Percentiles rank a stretch among this genome's conserved stretches.
phyloP scores from a whole-genome alignment of 192 early-diverging fungal genomes.

The Coemansia sp. region DNA sequence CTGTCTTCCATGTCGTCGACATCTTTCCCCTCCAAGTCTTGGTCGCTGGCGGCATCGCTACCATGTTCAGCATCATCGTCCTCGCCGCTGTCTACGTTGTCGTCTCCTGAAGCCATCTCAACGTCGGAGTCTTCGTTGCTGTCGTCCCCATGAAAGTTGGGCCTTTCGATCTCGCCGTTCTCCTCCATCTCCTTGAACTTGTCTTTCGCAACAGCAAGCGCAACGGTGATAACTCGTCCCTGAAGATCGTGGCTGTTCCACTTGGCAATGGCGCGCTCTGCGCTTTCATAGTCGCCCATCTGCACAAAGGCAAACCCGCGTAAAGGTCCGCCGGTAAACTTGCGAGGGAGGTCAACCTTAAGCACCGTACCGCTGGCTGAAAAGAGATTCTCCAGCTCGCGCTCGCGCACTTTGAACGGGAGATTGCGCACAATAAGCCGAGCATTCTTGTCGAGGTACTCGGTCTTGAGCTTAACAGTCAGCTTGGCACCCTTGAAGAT shows the following conservation, averaged over 20 bases:
- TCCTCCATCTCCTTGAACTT: constrained; percentile 61
- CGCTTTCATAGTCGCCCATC: constrained; percentile 66
- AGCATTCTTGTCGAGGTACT: constrained; percentile 56
- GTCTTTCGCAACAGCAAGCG: constrained; percentile 77
- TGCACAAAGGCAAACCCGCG: constrained; percentile 91
- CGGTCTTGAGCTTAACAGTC: constrained; percentile 44
- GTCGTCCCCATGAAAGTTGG: constrained; percentile 15
- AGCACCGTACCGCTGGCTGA: constrained; percentile 64
- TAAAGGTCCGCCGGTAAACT: constrained; percentile 67
- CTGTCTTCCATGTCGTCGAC: constrained; percentile 29
- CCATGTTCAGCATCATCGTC: constrained; percentile 30
- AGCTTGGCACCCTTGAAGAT: constrained; percentile 69
- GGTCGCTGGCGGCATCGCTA: constrained; percentile 23
- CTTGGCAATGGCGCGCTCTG: constrained; percentile 63
- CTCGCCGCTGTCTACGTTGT: constrained; percentile 35
- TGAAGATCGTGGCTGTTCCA: constrained; percentile 69
- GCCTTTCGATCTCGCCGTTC: constrained; percentile 52
- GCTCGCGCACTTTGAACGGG: constrained; percentile 66
- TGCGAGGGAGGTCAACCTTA: constrained; percentile 69
- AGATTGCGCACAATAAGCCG: constrained; percentile 87
- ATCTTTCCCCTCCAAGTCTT: constrained; percentile 12
- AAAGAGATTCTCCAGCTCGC: constrained; percentile 64
- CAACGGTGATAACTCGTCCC: constrained; percentile 75
- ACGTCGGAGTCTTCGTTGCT: constrained; percentile 22
- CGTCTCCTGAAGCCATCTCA: constrained; percentile 33